Evolutionary conservation across 805 yeast species (phyloP).

Genomic region (Blastobotrys americana): DNA sequence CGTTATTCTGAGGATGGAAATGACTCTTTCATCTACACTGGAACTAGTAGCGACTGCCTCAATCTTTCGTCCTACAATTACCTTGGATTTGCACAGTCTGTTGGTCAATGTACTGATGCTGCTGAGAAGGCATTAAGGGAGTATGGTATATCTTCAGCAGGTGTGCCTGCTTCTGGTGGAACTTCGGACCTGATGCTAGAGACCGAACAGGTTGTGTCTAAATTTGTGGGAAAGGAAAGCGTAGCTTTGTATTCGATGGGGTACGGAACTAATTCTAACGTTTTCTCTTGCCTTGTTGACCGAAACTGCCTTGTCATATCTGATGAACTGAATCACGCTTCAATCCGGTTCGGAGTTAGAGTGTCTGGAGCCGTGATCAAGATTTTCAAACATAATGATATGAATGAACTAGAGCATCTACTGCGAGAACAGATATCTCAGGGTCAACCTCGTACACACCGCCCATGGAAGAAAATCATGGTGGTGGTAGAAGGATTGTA

Average conservation of each 20-base stretch:
- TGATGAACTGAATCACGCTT: slow-evolving; percentile 92
- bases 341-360: slow-evolving; percentile 91
- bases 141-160: slow-evolving; percentile 72
- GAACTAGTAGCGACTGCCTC: slow-evolving; percentile 67
- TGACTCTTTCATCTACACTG: slow-evolving; percentile 63
- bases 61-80: slow-evolving; percentile 89
- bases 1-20: slow-evolving; percentile 63
- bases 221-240: slow-evolving; percentile 86
- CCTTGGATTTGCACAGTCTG: slow-evolving; percentile 93
- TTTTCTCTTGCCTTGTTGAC: slow-evolving; percentile 77
- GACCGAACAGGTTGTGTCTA: slow-evolving; percentile 73
- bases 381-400: slow-evolving; percentile 87
- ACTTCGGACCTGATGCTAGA: slow-evolving; percentile 63
- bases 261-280: slow-evolving; percentile 86
- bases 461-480: slow-evolving; percentile 81
- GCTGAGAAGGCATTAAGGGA: slow-evolving; percentile 57
- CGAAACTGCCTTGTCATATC: slow-evolving; percentile 84
- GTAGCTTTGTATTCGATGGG: slow-evolving; percentile 88
- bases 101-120: slow-evolving; percentile 80
- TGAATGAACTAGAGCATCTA: slow-evolving; percentile 66
- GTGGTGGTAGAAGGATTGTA: slow-evolving; percentile 89
- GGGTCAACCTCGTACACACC: slow-evolving; percentile 91
- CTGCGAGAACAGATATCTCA: slow-evolving; percentile 79
- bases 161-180: slow-evolving; percentile 70
- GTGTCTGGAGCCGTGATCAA: slow-evolving; percentile 88